Percentiles rank a stretch among this genome's conserved stretches.
These are phyloP conservation scores for Heritiera fomes DNA, from an alignment of 345 rosid species.

Conservation along the genomic window DNA sequence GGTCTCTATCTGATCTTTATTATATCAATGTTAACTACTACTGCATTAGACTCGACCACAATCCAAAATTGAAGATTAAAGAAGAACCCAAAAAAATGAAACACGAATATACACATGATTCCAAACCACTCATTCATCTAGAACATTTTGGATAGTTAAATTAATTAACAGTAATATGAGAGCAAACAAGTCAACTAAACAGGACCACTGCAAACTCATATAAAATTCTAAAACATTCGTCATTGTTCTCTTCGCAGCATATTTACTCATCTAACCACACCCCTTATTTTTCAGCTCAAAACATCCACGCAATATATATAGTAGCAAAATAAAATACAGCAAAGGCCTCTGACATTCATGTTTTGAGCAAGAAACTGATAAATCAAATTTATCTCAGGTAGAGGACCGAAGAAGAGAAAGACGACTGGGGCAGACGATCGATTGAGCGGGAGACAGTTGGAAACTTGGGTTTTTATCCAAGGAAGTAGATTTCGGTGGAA, in stretches of 20 bases:
- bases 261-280: not conserved
- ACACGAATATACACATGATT: not conserved
- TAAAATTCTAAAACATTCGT: not conserved
- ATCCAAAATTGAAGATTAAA: not conserved
- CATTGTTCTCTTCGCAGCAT: not conserved
- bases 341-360: too few relatives aligned
- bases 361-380: too few relatives aligned
- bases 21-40: not conserved
- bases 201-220: not conserved
- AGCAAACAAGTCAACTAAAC: not conserved
- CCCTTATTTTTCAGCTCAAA: not conserved
- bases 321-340: too few relatives aligned
- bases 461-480: too few relatives aligned
- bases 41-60: not conserved
- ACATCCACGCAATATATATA: too few relatives aligned
- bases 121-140: not conserved
- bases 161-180: not conserved
- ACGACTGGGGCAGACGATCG: too few relatives aligned
- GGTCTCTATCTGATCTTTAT: not conserved
- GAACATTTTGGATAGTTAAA: not conserved
- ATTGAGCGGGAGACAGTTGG: too few relatives aligned
- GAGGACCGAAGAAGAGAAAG: too few relatives aligned
- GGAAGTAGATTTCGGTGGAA: too few relatives aligned
- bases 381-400: too few relatives aligned
- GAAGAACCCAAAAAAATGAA: not conserved